Conservation (phyloP, 352 stramenopile genomes). For the Phytophthora sp. region DNA sequence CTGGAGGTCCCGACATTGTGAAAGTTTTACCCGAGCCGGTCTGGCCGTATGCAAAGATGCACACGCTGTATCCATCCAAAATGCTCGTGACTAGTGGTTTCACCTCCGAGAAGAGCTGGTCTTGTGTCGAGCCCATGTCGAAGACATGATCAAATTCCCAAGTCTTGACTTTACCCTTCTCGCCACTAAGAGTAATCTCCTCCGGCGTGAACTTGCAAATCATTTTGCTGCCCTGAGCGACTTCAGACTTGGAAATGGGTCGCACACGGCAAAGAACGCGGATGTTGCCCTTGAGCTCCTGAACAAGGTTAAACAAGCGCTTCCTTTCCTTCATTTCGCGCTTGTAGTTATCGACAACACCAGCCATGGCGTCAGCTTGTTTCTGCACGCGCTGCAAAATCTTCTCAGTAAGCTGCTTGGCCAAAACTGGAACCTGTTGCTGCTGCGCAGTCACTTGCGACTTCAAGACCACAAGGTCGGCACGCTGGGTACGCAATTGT, state of each 20-base stretch:
- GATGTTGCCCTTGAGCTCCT: slow-evolving; percentile 97
- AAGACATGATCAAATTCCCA: slow-evolving; percentile 91
- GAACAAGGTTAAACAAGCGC: slow-evolving; percentile 95
- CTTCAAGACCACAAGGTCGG: slow-evolving; percentile 56
- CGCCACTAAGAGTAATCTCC: slow-evolving; percentile 77
- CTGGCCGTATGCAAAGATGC: slow-evolving; percentile 92
- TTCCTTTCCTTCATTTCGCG: slow-evolving; percentile 89
- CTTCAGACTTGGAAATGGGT: slow-evolving; percentile 86
- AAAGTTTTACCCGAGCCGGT: slow-evolving; percentile 90
- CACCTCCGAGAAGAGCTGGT: slow-evolving; percentile 81
- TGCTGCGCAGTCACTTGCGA: slow-evolving; percentile 56
- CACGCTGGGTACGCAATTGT: slow-evolving; percentile 65
- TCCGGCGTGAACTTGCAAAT: slow-evolving; percentile 85
- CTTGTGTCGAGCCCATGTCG: slow-evolving; percentile 74
- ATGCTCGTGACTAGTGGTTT: slow-evolving; percentile 84
- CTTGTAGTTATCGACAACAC: slow-evolving; percentile 91
- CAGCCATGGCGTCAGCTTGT: slow-evolving; percentile 80
- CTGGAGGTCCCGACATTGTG: slow-evolving; percentile 77
- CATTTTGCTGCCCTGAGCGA: slow-evolving; percentile 75
- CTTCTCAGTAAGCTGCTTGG: slow-evolving; percentile 78
- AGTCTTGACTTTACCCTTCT: slow-evolving; percentile 88
- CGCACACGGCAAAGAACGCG: slow-evolving; percentile 97
- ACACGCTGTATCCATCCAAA: slow-evolving; percentile 89
- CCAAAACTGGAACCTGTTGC: slow-evolving; percentile 60
- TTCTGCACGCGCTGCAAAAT: slow-evolving; percentile 74